Base-by-base conservation (phyloP, 192 early-diverging fungal genomes). In the Lobosporangium transversale region DNA sequence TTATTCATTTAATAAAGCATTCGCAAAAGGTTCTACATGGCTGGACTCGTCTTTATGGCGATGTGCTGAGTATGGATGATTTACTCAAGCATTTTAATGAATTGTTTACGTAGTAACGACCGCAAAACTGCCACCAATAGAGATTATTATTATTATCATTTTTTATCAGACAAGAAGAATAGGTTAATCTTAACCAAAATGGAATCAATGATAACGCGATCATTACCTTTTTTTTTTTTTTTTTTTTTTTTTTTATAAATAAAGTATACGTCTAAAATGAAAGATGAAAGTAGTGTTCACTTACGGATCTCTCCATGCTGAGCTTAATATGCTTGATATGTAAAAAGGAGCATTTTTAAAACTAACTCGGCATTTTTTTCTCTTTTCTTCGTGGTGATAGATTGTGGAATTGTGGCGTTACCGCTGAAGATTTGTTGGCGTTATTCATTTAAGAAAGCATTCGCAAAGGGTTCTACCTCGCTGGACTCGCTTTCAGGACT, bases 341-440 rank as follows among this genome's bases (percentile, higher is more conserved):
- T 40, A 14, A 10, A 10, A 40, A 40, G n/a, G n/a, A n/a, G n/a
- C n/a, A n/a, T n/a, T 5, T 36, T 12, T 35, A 11, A 10, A 8
- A 37, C 18, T 24, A n/a, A 20, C 10, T 17, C 24, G 23, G 32
- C 44, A 35, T 42, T 33, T 47, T 52, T n/a, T 69, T 17, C 24
- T 5, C 21, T 53, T 6, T 33, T 37, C 1, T 2, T 10, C 49
- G 10, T 17, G 5, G 21, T 45, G 44, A 48, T 31, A 40, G 44
- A 52, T 48, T 32, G 58, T 76, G 54, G 67, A 76, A 40, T 17
- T 76, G n/a, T 76, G 73, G 73, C 63, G 67, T 42, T 76, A 65
- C 53, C 57, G 73, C 56, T 76, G 58, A 67, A 31, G 56, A 58
- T 26, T 27, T 11, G 24, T 4, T 29, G 23, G 7, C 43, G 20